phyloP scores from a whole-genome alignment of 306 rosid genomes.

The Purshia tridentata region DNA sequence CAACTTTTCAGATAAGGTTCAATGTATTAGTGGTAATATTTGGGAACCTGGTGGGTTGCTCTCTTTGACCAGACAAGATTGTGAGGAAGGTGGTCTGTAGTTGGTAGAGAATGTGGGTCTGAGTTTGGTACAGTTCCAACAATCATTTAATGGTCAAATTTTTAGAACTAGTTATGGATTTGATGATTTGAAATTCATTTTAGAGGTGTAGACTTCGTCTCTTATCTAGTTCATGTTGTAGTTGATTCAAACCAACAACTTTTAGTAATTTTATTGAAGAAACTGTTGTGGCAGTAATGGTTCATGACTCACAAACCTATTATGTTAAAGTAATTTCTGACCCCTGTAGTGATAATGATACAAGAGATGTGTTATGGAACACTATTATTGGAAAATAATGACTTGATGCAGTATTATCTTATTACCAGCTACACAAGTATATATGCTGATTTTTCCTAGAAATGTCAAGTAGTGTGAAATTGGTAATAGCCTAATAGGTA shows the following conservation, averaged over 20 bases:
- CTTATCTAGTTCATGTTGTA: background rate
- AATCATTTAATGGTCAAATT: background rate
- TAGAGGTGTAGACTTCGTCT: background rate
- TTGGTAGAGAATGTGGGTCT: background rate
- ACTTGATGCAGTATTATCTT: background rate
- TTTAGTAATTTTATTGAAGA: background rate
- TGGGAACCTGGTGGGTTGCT: background rate
- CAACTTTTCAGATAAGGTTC: background rate
- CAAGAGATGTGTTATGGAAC: background rate
- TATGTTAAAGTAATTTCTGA: background rate
- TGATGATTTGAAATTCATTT: background rate
- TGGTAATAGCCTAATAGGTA: too few species aligned
- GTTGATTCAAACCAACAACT: background rate
- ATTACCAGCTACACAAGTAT: too few species aligned
- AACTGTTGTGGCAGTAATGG: background rate
- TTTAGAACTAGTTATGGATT: background rate
- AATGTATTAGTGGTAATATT: background rate
- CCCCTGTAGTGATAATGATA: background rate
- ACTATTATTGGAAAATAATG: background rate
- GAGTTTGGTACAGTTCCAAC: background rate
- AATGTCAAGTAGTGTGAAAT: background rate
- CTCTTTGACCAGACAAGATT: background rate
- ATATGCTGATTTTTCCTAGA: background rate
- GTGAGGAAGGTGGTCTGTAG: background rate
- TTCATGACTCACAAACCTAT: background rate